These are phyloP conservation scores for Apiospora koreana DNA, from an alignment of 2,329 filamentous ascomycete genomes.

Conservation along the genomic window DNA sequence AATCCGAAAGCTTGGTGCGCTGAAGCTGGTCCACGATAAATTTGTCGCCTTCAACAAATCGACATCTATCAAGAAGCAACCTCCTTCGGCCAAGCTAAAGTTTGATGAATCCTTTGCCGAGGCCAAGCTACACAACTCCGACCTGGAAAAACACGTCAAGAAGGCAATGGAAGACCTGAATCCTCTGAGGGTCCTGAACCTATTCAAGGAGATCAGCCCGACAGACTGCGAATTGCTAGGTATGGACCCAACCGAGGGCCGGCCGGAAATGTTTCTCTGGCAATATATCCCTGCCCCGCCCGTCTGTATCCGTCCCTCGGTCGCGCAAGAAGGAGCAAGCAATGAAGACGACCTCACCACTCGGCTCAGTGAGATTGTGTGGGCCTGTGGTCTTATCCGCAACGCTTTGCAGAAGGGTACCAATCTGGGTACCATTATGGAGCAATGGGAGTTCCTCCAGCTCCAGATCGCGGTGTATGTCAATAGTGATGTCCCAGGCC, in stretches of 20 bases:
- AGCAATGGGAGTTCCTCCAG: constrained; percentile 97
- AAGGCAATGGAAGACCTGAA: constrained; percentile 96
- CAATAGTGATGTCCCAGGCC: constrained; percentile 91
- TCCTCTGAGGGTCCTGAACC: constrained; percentile 81
- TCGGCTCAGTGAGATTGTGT: constrained; percentile 94
- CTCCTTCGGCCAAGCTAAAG: constrained; percentile 76
- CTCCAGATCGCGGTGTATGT: constrained; percentile 97
- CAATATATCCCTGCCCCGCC: constrained; percentile 93
- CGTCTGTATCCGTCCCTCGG: constrained; percentile 90
- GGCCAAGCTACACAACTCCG: constrained; percentile 74
- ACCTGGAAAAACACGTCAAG: constrained; percentile 86
- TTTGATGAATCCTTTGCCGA: constrained; percentile 86
- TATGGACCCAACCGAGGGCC: constrained; percentile 80
- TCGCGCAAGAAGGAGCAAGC: constrained; percentile 88
- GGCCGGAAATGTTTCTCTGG: constrained; percentile 98
- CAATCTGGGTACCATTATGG: constrained; percentile 86
- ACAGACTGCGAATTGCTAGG: constrained; percentile 90
- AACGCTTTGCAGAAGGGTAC: constrained; percentile 82
- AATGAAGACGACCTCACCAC: constrained; percentile 97
- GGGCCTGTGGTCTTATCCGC: constrained; percentile 85
- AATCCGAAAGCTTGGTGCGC: constrained; percentile 87
- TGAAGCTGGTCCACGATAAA: constrained; percentile 94
- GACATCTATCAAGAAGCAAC: constrained; percentile 79
- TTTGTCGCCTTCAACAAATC: constrained; percentile 88
- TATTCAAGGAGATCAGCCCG: constrained; percentile 85